A percentile compares a stretch with the other conserved stretches of the same genome.
Evolutionary conservation across 176 grass and related monocot genomes (phyloP).

Genomic region (Saccharum officinarum): DNA sequence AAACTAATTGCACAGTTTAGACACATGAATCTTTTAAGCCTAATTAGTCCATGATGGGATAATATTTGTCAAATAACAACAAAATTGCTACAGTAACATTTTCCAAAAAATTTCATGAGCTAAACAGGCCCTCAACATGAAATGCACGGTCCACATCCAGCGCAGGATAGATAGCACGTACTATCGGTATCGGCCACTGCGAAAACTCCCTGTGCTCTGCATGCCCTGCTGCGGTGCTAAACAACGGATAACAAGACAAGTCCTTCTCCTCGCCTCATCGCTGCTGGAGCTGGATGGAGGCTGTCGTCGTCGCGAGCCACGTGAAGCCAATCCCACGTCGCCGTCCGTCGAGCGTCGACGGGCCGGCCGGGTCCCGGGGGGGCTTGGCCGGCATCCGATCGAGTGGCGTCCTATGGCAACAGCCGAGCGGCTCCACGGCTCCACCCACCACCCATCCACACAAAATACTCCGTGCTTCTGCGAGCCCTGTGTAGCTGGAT

Average conservation of each 20-base stretch:
- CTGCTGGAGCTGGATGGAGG: not conserved
- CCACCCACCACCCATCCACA: too few species aligned
- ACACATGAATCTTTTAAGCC: too few species aligned
- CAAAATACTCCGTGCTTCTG: too few species aligned
- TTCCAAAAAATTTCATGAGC: too few species aligned
- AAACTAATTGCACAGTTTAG: too few species aligned
- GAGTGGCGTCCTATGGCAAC: not conserved
- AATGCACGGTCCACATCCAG: not conserved
- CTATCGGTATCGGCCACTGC: not conserved
- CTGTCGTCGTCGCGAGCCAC: slow-evolving; percentile 33
- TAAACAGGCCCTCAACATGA: not conserved
- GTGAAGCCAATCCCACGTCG: slow-evolving; percentile 39
- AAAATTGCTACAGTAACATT: too few species aligned
- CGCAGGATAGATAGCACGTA: not conserved
- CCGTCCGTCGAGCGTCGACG: slow-evolving; percentile 7
- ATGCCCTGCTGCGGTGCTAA: not conserved
- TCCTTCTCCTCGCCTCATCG: not conserved
- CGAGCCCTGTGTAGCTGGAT: too few species aligned
- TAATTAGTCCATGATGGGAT: too few species aligned
- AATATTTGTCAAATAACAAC: too few species aligned
- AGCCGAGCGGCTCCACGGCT: too few species aligned
- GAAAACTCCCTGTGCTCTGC: not conserved
- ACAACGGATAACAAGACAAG: slow-evolving; percentile 3
- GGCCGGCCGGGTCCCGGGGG: not conserved
- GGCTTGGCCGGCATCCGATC: not conserved